Percentiles rank a stretch among this genome's conserved stretches.
Evolutionary conservation across 768 basidiomycete species (phyloP).

Genomic region (Lyophyllum atratum): DNA sequence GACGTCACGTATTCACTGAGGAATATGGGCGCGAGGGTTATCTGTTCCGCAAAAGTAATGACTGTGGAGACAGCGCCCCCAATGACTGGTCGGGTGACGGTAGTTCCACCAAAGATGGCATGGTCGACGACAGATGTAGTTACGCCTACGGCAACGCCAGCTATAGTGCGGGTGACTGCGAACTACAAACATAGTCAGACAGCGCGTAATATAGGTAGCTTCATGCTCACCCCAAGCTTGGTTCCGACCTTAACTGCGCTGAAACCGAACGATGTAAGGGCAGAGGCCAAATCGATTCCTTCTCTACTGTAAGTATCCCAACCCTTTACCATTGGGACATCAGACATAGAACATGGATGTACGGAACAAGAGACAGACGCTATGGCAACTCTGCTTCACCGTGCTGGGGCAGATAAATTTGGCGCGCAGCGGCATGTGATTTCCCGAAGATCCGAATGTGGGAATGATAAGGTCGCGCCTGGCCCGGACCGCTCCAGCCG

Average conservation of each 20-base stretch:
- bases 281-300: conserved; percentile 67
- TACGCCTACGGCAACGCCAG: conserved; percentile 56
- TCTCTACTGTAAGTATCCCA: conserved; percentile 58
- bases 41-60: conserved; percentile 66
- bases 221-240: conserved; percentile 60
- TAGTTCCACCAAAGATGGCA: conserved; percentile 62
- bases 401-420: not conserved
- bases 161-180: conserved; percentile 62
- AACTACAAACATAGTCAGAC: conserved; percentile 47
- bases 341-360: conserved; percentile 15
- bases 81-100: conserved; percentile 58
- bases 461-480: too few species aligned
- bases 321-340: conserved; percentile 36
- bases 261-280: conserved; percentile 66
- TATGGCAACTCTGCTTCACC: not conserved
- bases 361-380: conserved; percentile 4
- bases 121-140: conserved; percentile 65
- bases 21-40: conserved; percentile 74
- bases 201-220: not conserved
- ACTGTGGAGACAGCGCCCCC: conserved; percentile 60
- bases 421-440: not conserved
- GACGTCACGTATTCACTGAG: conserved; percentile 77
- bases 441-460: too few species aligned
- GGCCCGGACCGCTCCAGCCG: too few species aligned
- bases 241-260: conserved; percentile 68